Base-by-base conservation (phyloP, 345 rosid species). In the Citrus unshiu region DNA sequence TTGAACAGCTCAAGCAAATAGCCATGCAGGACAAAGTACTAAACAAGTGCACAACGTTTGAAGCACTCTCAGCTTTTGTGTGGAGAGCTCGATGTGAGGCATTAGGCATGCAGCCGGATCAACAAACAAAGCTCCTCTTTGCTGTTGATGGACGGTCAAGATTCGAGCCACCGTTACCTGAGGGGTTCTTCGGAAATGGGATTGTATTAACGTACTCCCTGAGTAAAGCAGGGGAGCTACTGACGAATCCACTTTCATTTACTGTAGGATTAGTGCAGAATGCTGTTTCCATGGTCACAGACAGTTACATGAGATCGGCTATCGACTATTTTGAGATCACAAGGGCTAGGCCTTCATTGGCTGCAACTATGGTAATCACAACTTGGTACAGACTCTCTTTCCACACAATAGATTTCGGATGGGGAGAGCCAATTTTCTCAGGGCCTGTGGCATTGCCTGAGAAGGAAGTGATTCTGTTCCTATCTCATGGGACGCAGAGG, bases 371-470 rank as follows among this genome's bases (percentile, higher is more conserved):
- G 58, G 79, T 93, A 61, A 86, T 94, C 76, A 92, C 99, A 30
- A 87, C 97, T 21, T 96, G 99, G 97, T 90, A 95, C 19, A 90
- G 90, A 82, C 82, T 96, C 54, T 81, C 97, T 46, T 92, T 96
- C 81, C 88, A 91, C 76, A 84, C 95, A 0, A 91, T 88, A n/a
- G 93, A 96, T 57, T 94, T 93, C 60, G 97, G 97, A 34, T 95
- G 97, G 98, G 97, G 99, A 27, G 91, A 88, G 78, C 94, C 98
- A 2, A 61, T 90, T 39, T 77, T 88, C 4, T 87, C 97, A 43
- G 94, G 98, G 49, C 97, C 98, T 1, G 98, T 93, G 13, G 89
- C 91, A 43, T 87, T 94, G 82, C 99, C 99, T 0, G 93, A 94
- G 86, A 93, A 91, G 85, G 94, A 91, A 83, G 99, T 94, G 22